Conservation (phyloP, 345 rosid genomes). For the Toxicodendron radicans region DNA sequence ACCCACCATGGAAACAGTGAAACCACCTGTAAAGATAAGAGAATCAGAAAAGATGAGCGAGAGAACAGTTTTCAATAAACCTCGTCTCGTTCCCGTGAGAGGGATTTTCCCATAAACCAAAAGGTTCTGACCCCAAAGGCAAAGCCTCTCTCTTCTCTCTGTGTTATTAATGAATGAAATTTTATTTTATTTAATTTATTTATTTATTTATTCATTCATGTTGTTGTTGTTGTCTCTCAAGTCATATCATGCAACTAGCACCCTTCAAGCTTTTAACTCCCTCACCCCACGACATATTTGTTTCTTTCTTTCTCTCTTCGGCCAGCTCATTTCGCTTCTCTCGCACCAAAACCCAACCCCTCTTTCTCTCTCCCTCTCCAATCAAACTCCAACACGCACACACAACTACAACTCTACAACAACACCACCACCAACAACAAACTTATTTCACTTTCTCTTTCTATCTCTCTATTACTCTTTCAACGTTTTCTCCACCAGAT, state of each 20-base stretch:
- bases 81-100: conserved; percentile 41
- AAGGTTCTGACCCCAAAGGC: conserved; percentile 31
- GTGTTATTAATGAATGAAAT: background rate
- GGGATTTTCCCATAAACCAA: conserved; percentile 32
- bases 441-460: conserved; percentile 24
- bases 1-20: background rate
- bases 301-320: conserved; percentile 32
- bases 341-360: conserved; percentile 21
- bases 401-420: conserved; percentile 19
- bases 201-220: background rate
- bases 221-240: conserved; percentile 22
- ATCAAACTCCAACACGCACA: conserved; percentile 18
- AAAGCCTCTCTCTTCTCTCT: conserved; percentile 11
- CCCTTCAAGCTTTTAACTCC: background rate
- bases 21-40: background rate
- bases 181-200: background rate
- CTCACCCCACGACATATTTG: conserved; percentile 35
- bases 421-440: conserved; percentile 22
- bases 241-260: conserved; percentile 60
- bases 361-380: conserved; percentile 17
- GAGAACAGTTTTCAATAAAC: conserved; percentile 27
- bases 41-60: background rate
- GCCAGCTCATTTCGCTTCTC: conserved; percentile 52
- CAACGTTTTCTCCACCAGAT: conserved; percentile 54
- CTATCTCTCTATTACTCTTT: conserved; percentile 23